Conservation (phyloP, 192 early-diverging fungal genomes). For the Umbelopsis vinacea region DNA sequence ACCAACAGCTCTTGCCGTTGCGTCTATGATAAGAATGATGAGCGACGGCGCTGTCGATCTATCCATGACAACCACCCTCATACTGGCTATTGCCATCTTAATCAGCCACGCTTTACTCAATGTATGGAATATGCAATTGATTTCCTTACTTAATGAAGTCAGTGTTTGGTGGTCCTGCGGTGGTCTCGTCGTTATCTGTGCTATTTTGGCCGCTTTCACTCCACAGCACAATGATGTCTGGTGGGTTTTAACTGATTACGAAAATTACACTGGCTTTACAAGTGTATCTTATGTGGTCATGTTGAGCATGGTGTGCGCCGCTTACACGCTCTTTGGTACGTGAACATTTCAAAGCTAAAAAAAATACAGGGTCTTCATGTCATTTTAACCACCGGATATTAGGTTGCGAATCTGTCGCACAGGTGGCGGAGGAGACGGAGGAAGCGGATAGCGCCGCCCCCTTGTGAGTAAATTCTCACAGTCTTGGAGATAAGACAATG, state of each 20-base stretch:
- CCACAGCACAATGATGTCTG: constrained; percentile 10
- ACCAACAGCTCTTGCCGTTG: constrained; percentile 31
- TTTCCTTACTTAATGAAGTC: constrained; percentile 30
- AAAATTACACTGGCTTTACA: constrained; percentile 40
- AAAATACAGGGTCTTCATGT: neutral
- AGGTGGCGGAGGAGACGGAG: constrained; percentile 39
- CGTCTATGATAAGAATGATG: constrained; percentile 29
- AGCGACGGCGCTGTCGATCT: constrained; percentile 1
- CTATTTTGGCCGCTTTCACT: constrained; percentile 11
- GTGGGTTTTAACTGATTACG: constrained; percentile 39
- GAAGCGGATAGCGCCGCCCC: constrained; percentile 37
- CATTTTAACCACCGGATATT: neutral
- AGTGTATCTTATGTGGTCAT: constrained; percentile 32
- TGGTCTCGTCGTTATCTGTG: constrained; percentile 32
- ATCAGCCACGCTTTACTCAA: constrained; percentile 32
- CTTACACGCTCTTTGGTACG: constrained; percentile 39
- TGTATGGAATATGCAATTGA: constrained; percentile 20
- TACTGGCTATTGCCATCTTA: constrained; percentile 26
- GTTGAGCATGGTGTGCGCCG: constrained; percentile 37
- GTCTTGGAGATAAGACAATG: neutral
- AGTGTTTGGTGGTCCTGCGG: constrained; percentile 42
- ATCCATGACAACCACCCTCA: constrained; percentile 20
- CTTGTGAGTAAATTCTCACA: constrained; percentile 9
- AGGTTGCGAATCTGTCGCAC: constrained; percentile 41
- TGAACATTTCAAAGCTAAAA: no score